phyloP scores from a whole-genome alignment of 2,329 filamentous ascomycete species.

The Diaporthe citrichinensis region DNA sequence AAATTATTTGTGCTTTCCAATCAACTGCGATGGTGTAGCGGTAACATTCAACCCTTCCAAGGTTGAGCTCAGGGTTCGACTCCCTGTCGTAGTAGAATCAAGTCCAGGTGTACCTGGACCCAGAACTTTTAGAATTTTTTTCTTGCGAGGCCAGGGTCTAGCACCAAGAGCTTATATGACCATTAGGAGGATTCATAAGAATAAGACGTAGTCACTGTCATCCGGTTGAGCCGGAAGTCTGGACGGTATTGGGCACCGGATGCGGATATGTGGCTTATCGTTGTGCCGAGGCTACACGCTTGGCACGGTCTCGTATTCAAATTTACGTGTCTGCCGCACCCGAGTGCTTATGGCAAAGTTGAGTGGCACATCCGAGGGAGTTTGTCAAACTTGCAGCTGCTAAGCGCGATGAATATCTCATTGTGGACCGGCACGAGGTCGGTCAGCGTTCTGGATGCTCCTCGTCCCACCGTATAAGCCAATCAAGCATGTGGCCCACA shows the following conservation, averaged over 20 bases:
- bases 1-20: no score
- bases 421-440: not conserved
- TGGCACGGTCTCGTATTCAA: not conserved
- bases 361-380: not conserved
- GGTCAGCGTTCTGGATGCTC: not conserved
- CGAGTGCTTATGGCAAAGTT: not conserved
- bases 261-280: not conserved
- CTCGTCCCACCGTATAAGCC: not conserved
- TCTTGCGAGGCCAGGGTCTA: no score
- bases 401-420: not conserved
- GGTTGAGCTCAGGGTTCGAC: constrained; percentile 23
- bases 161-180: no score
- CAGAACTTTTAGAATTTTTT: no score
- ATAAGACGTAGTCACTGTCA: not conserved
- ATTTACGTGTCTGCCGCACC: not conserved
- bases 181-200: not conserved
- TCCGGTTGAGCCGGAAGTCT: not conserved
- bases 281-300: not conserved
- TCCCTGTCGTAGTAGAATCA: not conserved
- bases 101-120: no score
- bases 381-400: not conserved
- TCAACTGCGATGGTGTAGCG: constrained; percentile 3
- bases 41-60: constrained; percentile 30
- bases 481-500: not conserved
- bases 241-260: no score